Evolutionary conservation across 441 rosid genomes (phyloP).

Genomic region (Viola pubescens): DNA sequence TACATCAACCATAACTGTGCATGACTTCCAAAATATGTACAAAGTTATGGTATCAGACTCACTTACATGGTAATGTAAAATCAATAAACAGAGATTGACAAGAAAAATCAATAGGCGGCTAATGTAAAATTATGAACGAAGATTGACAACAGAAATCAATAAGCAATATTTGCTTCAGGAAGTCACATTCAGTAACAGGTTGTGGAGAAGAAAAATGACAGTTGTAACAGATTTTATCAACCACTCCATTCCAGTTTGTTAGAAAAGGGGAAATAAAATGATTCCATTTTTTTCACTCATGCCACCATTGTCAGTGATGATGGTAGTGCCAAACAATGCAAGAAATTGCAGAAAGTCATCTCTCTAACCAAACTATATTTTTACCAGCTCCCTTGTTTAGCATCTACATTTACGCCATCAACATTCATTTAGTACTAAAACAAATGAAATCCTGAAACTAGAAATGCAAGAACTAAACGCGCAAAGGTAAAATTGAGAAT

Average conservation of each 20-base stretch:
- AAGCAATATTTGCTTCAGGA: background rate
- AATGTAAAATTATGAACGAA: background rate
- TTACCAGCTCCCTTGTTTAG: background rate
- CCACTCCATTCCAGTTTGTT: background rate
- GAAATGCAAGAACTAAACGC: background rate
- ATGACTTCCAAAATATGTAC: background rate
- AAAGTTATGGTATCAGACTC: background rate
- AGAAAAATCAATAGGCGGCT: background rate
- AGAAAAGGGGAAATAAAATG: background rate
- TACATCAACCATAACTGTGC: background rate
- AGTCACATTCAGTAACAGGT: no score
- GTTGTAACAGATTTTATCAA: background rate
- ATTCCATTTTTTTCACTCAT: constrained; percentile 4
- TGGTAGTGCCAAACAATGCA: background rate
- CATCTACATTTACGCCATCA: constrained; percentile 3
- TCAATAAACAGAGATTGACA: background rate
- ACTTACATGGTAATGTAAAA: background rate
- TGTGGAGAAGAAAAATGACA: no score
- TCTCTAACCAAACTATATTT: background rate
- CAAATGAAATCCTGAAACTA: background rate
- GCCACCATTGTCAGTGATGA: background rate
- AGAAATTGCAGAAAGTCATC: background rate
- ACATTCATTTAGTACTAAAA: background rate
- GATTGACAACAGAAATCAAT: constrained; percentile 3
- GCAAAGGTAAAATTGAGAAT: background rate